A percentile compares a stretch with the other conserved stretches of the same genome.
Conservation (phyloP, 1,284 basidiomycete genomes). For the Flammula alnicola region DNA sequence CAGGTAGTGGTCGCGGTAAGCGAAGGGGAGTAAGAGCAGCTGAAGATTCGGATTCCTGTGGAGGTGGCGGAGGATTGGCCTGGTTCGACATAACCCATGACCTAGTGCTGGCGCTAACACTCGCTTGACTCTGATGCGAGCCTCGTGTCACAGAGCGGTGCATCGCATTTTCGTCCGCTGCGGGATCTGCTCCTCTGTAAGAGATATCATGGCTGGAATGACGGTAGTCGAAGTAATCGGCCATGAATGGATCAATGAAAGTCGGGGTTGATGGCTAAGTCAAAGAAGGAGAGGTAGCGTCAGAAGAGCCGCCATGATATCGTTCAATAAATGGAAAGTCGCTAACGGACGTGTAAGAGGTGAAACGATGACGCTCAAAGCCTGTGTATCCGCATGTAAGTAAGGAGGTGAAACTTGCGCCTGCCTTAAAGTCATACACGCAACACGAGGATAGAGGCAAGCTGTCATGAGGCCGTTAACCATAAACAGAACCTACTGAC, state of each 20-base stretch:
- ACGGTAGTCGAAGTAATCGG: conserved; percentile 27
- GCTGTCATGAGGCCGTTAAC: conserved; percentile 17
- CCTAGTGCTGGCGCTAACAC: conserved; percentile 32
- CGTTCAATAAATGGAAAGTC: conserved; percentile 4
- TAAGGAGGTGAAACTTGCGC: conserved; percentile 3
- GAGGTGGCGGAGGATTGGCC: conserved; percentile 32
- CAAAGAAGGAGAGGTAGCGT: conserved; percentile 3
- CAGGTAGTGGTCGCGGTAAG: conserved; percentile 35
- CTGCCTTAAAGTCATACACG: conserved; percentile 3
- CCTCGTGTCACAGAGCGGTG: conserved; percentile 32
- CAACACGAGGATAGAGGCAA: conserved; percentile 11
- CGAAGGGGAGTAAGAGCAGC: conserved; percentile 27
- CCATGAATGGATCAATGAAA: conserved; percentile 20
- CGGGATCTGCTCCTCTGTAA: conserved; percentile 21
- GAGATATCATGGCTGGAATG: conserved; percentile 28
- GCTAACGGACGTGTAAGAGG: background rate
- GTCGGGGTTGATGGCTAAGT: conserved; percentile 2
- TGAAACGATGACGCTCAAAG: conserved; percentile 3
- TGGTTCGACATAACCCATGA: conserved; percentile 40
- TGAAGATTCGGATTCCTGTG: conserved; percentile 26
- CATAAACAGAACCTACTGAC: background rate
- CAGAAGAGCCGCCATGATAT: conserved; percentile 7
- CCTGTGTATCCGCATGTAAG: conserved; percentile 3
- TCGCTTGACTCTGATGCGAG: conserved; percentile 37
- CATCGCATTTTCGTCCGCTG: conserved; percentile 24